phyloP scores from a whole-genome alignment of 225 moss, liverwort and hornwort genomes.

The Polytrichum commune region DNA sequence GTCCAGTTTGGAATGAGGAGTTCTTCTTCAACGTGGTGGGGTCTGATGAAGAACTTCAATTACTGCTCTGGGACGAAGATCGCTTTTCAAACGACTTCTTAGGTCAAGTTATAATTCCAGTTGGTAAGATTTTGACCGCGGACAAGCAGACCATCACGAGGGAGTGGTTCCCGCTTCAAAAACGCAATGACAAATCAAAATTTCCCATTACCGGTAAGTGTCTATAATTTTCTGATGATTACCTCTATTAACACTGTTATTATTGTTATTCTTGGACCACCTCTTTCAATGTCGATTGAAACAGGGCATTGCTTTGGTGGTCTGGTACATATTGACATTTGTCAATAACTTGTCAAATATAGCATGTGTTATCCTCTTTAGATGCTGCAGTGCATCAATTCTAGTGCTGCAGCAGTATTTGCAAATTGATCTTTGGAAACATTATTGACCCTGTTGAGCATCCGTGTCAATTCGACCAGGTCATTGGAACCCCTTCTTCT shows the following conservation, averaged over 20 bases:
- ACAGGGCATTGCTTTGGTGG: too few species aligned
- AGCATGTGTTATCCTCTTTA: too few species aligned
- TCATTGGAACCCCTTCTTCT: too few species aligned
- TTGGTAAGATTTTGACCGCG: conserved; percentile 47
- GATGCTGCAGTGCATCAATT: too few species aligned
- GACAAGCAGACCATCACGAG: conserved; percentile 62
- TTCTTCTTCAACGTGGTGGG: conserved; percentile 83
- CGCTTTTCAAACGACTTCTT: conserved; percentile 68
- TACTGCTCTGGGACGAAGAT: conserved; percentile 88
- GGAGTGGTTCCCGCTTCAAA: conserved; percentile 60
- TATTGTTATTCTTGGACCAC: too few species aligned
- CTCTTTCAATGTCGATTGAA: too few species aligned
- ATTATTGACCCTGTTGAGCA: too few species aligned
- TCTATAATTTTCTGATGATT: background rate
- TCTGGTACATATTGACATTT: too few species aligned
- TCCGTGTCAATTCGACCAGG: too few species aligned
- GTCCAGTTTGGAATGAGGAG: conserved; percentile 84
- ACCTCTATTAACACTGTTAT: background rate
- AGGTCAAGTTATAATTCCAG: conserved; percentile 66
- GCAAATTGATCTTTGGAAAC: too few species aligned
- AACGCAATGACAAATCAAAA: conserved; percentile 72
- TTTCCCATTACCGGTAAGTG: conserved; percentile 51
- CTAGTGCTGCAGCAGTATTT: too few species aligned
- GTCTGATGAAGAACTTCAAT: conserved; percentile 63
- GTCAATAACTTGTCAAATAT: too few species aligned